Evolutionary conservation across 2,329 filamentous ascomycete species (phyloP).

Genomic region (Neonectria magnoliae): DNA sequence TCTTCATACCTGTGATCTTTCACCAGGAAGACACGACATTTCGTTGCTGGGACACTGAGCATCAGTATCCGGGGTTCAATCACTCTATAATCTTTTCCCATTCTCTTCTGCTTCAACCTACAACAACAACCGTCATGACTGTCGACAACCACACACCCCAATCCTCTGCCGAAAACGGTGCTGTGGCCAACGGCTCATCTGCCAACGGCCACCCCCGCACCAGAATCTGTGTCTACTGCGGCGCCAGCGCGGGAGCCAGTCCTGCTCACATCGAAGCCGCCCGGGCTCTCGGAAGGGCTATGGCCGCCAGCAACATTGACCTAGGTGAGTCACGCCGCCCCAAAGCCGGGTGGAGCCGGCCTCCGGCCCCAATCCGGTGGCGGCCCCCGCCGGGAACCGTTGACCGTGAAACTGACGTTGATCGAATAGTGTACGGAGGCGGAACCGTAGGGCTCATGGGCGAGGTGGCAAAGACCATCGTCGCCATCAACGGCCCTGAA

Average conservation of each 20-base stretch:
- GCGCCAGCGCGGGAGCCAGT: slow-evolving; percentile 77
- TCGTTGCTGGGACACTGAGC: not conserved
- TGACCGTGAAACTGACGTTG: not conserved
- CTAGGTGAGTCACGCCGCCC: slow-evolving; percentile 62
- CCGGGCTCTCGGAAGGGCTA: slow-evolving; percentile 74
- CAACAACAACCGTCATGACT: slow-evolving; percentile 40
- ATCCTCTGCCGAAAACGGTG: slow-evolving; percentile 37
- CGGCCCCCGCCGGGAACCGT: not conserved
- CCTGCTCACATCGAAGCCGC: slow-evolving; percentile 83
- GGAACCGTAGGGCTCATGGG: slow-evolving; percentile 97
- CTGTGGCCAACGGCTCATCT: slow-evolving; percentile 36
- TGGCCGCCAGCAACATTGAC: slow-evolving; percentile 80
- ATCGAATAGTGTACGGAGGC: slow-evolving; percentile 81
- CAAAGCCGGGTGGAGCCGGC: slow-evolving; percentile 1
- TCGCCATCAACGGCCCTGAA: slow-evolving; percentile 80
- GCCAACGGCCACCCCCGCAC: slow-evolving; percentile 53
- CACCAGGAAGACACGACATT: not conserved
- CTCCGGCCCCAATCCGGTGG: not conserved
- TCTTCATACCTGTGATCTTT: not conserved
- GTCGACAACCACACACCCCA: slow-evolving; percentile 37
- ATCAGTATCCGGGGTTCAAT: not conserved
- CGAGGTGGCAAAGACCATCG: slow-evolving; percentile 87
- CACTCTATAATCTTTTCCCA: too few relatives aligned
- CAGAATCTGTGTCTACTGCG: slow-evolving; percentile 95
- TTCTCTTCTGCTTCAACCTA: slow-evolving; percentile 3